Base-by-base conservation (phyloP, 2,329 filamentous ascomycete genomes). In the Septoria petroselini region DNA sequence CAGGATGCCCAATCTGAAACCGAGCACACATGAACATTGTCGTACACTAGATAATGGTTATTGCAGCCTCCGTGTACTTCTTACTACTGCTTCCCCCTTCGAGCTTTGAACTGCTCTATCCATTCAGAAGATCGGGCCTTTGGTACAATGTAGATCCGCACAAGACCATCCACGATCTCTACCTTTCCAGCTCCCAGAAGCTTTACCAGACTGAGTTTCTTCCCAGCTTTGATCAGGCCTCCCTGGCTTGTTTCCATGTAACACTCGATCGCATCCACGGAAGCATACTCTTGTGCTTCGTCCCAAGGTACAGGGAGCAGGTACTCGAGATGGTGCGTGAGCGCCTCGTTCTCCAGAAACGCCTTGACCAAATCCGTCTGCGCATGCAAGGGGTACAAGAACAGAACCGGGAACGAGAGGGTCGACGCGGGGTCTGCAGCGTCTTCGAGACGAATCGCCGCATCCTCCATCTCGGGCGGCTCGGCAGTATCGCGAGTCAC, bases 261-360 rank as follows among this genome's bases (percentile, higher is more conserved):
- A 63, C 88, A 93, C 60, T 95, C 90, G 3, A 95, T 88, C 1
- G 71, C 74, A 0, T 75, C 74, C 1, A 76, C 60, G 4, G 23
- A 29, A 1, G 73, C 79, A 69, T 95, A 96, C 62, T 82, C 82
- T 1, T 77, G 70, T 53, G 77, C 73, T 12, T 68, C 64, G 62
- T 97, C 93, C 93, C 93, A 98, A 9, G 90, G 89, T 62, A 90
- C 70, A 2, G 91, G 91, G 50, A 98, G 81, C 7, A 97, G 84
- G 63, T 96, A 95, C 3, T 77, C 76, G 41, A 98, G 74, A 68
- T 96, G 91, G 58, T 91, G 83, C 6, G 76, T 77, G 21, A 96
- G 74, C 12, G 78, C 79, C 60, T 93, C 83, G 52, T 78, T 81
- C 75, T 97, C 93, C 44, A 78, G 77, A 62, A 95, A 93, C 0